phyloP scores from a whole-genome alignment of 768 basidiomycete species.

The Hemileccinum rubropunctum region DNA sequence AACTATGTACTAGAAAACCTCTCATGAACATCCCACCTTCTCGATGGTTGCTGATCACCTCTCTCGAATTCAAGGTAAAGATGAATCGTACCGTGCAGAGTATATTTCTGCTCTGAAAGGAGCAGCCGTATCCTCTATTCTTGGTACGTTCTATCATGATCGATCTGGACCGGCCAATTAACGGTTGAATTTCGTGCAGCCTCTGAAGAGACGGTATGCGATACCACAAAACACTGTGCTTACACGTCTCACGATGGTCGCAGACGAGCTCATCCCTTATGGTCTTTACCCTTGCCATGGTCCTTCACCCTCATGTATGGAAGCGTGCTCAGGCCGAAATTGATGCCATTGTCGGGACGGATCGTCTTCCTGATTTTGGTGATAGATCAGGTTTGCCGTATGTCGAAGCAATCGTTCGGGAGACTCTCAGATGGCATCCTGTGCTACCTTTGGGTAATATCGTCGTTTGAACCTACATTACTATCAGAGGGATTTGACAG shows the following conservation, averaged over 20 bases:
- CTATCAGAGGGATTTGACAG: neutral
- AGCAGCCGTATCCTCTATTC: neutral
- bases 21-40: neutral
- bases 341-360: neutral
- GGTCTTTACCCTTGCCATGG: conserved; percentile 1
- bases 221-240: conserved; percentile 1
- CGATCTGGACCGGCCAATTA: neutral
- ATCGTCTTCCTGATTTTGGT: neutral
- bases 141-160: neutral
- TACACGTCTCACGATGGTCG: neutral
- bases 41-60: conserved; percentile 7
- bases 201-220: conserved; percentile 1
- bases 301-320: neutral
- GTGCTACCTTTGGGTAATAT: neutral
- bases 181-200: neutral
- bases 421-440: conserved; percentile 1
- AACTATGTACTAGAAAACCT: neutral
- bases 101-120: conserved; percentile 4
- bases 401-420: conserved; percentile 1
- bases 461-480: neutral
- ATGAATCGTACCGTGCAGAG: neutral
- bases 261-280: neutral
- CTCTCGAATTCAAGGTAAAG: neutral
- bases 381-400: neutral
- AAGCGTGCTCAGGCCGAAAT: neutral